phyloP scores from a whole-genome alignment of 2,329 filamentous ascomycete genomes.

The Monilinia polystroma region DNA sequence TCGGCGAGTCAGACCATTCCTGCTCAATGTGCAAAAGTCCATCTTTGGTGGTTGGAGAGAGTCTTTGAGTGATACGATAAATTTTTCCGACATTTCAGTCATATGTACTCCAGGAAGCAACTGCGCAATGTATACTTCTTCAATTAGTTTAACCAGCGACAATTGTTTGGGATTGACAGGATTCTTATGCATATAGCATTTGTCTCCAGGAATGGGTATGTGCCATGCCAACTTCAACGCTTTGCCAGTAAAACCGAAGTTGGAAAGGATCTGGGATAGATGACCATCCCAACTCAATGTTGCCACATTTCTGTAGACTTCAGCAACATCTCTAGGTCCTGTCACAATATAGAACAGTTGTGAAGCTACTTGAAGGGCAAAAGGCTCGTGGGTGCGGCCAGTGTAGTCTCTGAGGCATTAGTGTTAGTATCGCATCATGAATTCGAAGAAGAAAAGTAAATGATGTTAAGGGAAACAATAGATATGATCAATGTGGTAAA shows the following conservation, averaged over 20 bases:
- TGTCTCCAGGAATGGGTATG: slow-evolving; percentile 9
- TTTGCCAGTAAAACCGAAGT: slow-evolving; percentile 13
- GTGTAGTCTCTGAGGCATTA: neutral
- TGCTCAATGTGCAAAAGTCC: slow-evolving; percentile 13
- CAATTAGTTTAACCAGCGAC: slow-evolving; percentile 10
- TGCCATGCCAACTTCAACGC: slow-evolving; percentile 15
- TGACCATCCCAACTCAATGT: slow-evolving; percentile 16
- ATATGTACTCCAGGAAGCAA: slow-evolving; percentile 14
- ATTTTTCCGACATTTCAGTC: slow-evolving; percentile 14
- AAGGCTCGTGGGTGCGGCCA: slow-evolving; percentile 5
- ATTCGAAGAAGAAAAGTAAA: too few relatives aligned
- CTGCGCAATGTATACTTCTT: slow-evolving; percentile 18
- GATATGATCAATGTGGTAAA: neutral
- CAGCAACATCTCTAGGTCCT: slow-evolving; percentile 1
- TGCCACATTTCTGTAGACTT: slow-evolving; percentile 14
- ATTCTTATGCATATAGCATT: slow-evolving; percentile 18
- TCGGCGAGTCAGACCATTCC: slow-evolving; percentile 8
- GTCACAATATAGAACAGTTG: slow-evolving; percentile 14
- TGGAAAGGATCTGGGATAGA: slow-evolving; percentile 12
- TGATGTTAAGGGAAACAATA: neutral
- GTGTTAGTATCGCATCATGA: neutral
- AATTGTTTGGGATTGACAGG: slow-evolving; percentile 18
- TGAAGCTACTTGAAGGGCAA: slow-evolving; percentile 14
- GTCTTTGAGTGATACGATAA: slow-evolving; percentile 7
- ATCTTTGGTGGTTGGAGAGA: slow-evolving; percentile 7